Percentiles rank a stretch among this genome's conserved stretches.
Evolutionary conservation across 2,329 filamentous ascomycete genomes (phyloP).

Genomic region (Xylariaceae sp.): DNA sequence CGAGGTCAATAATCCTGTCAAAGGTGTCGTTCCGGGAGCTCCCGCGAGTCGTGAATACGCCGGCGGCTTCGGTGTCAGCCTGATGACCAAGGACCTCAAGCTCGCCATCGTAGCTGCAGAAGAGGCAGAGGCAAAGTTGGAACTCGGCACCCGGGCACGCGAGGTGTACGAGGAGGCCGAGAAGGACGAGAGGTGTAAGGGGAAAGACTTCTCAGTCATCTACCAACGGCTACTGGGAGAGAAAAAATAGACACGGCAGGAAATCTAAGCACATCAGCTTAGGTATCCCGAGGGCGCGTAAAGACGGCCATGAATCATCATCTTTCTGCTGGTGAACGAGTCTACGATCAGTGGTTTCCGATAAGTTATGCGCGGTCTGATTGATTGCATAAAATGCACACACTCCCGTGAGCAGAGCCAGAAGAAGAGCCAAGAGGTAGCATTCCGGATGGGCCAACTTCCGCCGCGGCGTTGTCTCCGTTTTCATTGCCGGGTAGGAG

Average conservation of each 20-base stretch:
- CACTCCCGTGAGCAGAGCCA: too few species aligned
- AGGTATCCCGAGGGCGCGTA: too few species aligned
- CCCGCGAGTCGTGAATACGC: constrained; percentile 70
- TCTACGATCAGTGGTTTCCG: too few species aligned
- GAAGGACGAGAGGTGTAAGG: constrained; percentile 51
- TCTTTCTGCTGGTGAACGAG: too few species aligned
- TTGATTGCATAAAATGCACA: too few species aligned
- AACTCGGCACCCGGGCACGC: constrained; percentile 54
- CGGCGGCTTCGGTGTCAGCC: constrained; percentile 67
- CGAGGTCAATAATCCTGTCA: constrained; percentile 91
- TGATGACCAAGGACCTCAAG: constrained; percentile 76
- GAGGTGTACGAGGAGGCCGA: constrained; percentile 63
- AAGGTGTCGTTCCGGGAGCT: constrained; percentile 68
- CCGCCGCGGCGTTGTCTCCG: too few species aligned
- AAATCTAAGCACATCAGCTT: too few species aligned
- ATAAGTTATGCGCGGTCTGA: too few species aligned
- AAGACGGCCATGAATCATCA: too few species aligned
- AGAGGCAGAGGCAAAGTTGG: constrained; percentile 58
- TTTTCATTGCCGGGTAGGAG: too few species aligned
- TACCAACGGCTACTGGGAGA: constrained; percentile 63
- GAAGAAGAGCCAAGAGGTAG: too few species aligned
- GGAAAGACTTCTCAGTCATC: constrained; percentile 74
- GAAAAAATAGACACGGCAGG: constrained; percentile 37
- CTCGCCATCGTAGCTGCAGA: constrained; percentile 65
- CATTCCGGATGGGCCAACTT: too few species aligned